Evolutionary conservation across 768 basidiomycete species (phyloP).

Genomic region (Tricholoma hemisulphureum): DNA sequence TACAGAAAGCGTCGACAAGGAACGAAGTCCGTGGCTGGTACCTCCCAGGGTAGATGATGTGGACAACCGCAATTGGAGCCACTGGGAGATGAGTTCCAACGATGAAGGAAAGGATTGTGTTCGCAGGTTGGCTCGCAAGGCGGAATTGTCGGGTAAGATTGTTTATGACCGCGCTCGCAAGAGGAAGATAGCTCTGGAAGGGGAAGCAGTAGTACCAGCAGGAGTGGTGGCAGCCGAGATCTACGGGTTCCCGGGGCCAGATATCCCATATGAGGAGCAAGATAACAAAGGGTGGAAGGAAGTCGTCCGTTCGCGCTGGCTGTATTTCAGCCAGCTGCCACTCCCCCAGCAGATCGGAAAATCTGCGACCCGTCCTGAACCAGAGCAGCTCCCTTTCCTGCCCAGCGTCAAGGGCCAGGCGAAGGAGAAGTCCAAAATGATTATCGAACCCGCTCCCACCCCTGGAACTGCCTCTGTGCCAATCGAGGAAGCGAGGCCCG

Average conservation of each 20-base stretch:
- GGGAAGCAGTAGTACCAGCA: not conserved
- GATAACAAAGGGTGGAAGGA: not conserved
- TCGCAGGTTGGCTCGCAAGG: not conserved
- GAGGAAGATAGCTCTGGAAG: not conserved
- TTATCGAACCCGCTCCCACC: too few species aligned
- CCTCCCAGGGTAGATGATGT: not conserved
- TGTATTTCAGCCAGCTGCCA: not conserved
- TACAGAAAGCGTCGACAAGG: not conserved
- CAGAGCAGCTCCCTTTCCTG: too few species aligned
- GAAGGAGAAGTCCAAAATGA: too few species aligned
- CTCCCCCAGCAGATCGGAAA: too few species aligned
- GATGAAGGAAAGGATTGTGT: not conserved
- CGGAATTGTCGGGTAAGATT: not conserved
- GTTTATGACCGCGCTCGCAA: not conserved
- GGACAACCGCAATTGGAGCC: not conserved
- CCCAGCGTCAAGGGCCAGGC: too few species aligned
- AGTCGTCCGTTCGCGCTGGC: not conserved
- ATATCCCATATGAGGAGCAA: not conserved
- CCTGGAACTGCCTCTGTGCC: too few species aligned
- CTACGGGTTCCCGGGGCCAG: not conserved
- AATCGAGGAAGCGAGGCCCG: too few species aligned
- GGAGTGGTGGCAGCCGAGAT: not conserved
- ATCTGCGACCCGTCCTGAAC: too few species aligned
- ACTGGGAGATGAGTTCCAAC: not conserved
- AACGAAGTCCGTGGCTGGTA: not conserved